A percentile compares a stretch with the other conserved stretches of the same genome.
Conservation (phyloP, 768 basidiomycete genomes). For the Termitomyces sp. region DNA sequence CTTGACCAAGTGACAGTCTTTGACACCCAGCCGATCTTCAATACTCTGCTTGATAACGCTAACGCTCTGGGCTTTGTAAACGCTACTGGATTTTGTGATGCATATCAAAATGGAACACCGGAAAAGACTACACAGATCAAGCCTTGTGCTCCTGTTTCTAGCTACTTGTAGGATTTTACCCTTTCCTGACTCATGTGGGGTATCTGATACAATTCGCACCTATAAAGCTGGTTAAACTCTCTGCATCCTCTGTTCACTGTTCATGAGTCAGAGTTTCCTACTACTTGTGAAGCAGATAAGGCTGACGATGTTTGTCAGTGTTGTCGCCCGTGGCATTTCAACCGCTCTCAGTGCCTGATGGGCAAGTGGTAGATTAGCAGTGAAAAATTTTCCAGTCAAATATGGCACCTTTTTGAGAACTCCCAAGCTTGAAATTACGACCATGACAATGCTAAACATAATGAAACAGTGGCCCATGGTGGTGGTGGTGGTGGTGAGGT, state of each 20-base stretch:
- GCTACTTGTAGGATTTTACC: constrained; percentile 49
- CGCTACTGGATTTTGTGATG: constrained; percentile 51
- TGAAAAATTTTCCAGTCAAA: no score
- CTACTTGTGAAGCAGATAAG: not conserved
- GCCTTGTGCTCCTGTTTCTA: constrained; percentile 58
- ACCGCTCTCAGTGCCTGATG: constrained; percentile 34
- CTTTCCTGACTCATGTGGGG: not conserved
- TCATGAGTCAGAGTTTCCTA: constrained; percentile 41
- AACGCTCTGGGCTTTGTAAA: constrained; percentile 53
- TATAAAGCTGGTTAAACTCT: constrained; percentile 51
- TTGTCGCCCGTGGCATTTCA: constrained; percentile 47
- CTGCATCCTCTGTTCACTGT: constrained; percentile 61
- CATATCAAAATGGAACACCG: constrained; percentile 55
- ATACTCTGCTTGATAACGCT: constrained; percentile 49
- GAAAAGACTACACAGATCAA: constrained; percentile 46
- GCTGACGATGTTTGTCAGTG: constrained; percentile 22
- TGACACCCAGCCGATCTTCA: constrained; percentile 55
- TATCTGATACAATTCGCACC: not conserved
- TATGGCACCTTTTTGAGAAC: no score
- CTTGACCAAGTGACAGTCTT: constrained; percentile 45
- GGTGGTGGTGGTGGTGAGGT: no score
- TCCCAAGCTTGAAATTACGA: no score
- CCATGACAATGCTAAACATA: no score
- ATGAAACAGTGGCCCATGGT: no score
- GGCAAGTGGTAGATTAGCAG: not conserved